Evolutionary conservation across 2,329 filamentous ascomycete genomes (phyloP).

Genomic region (Helicocarpus griseus): DNA sequence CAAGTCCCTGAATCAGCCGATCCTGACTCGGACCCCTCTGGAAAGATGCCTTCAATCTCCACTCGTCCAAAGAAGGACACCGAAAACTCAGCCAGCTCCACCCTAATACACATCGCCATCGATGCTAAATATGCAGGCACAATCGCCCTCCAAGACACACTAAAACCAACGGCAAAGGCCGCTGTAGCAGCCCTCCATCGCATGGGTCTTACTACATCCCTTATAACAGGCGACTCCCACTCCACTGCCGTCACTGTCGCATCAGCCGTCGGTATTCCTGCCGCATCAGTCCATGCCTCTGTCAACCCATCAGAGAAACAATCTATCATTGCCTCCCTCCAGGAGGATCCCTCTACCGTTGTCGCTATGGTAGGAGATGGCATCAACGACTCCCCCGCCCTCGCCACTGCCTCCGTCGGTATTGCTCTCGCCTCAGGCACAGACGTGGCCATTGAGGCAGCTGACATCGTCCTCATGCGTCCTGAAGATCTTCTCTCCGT

Average conservation of each 20-base stretch:
- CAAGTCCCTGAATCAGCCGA: conserved; percentile 32
- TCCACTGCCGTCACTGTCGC: conserved; percentile 80
- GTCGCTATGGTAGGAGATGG: conserved; percentile 98
- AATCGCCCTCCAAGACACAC: conserved; percentile 75
- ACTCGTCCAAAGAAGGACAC: conserved; percentile 25
- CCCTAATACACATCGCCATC: conserved; percentile 85
- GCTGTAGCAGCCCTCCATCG: conserved; percentile 70
- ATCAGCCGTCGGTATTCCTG: conserved; percentile 66
- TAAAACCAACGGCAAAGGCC: conserved; percentile 78
- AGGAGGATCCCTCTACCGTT: conserved; percentile 62
- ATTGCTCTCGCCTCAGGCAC: conserved; percentile 90
- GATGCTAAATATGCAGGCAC: conserved; percentile 71
- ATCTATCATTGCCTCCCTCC: conserved; percentile 67
- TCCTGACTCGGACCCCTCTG: conserved; percentile 21
- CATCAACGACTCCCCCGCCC: conserved; percentile 94
- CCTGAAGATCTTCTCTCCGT: conserved; percentile 86
- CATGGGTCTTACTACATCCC: conserved; percentile 78
- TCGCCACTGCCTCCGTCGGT: conserved; percentile 85
- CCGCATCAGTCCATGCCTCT: conserved; percentile 70
- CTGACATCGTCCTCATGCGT: conserved; percentile 91
- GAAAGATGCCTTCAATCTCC: conserved; percentile 13
- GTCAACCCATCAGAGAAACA: conserved; percentile 89
- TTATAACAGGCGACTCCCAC: conserved; percentile 87
- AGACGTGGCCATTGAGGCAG: conserved; percentile 95
- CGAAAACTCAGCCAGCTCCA: conserved; percentile 33